phyloP scores from a whole-genome alignment of 805 yeast species.

The Wickerhamomyces kurtzmanii region DNA sequence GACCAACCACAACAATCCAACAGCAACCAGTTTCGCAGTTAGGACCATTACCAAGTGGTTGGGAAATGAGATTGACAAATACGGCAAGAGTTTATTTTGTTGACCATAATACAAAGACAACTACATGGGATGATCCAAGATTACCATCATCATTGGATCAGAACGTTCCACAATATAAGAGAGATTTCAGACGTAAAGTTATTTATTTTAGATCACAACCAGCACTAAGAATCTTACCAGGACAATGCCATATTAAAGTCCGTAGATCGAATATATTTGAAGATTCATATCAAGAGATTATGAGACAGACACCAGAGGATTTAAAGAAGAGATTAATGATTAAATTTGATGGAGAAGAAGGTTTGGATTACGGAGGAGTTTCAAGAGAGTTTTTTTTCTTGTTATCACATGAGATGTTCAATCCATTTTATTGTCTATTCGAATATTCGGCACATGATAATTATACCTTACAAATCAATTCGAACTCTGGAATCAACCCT shows the following conservation, averaged over 20 bases:
- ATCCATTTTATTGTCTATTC: conserved; percentile 94
- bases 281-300: conserved; percentile 95
- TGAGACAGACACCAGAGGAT: conserved; percentile 99
- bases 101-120: conserved; percentile 97
- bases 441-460: conserved; percentile 98
- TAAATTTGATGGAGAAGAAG: conserved; percentile 98
- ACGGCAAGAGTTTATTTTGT: conserved; percentile 98
- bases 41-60: conserved; percentile 97
- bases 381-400: conserved; percentile 96
- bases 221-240: conserved; percentile 92
- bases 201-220: conserved; percentile 98
- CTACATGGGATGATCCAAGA: conserved; percentile 99
- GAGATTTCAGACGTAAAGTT: conserved; percentile 96
- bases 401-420: conserved; percentile 96
- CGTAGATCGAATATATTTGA: conserved; percentile 94
- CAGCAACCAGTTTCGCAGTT: conserved; percentile 97
- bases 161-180: conserved; percentile 97
- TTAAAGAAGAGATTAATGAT: conserved; percentile 96
- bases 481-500: conserved; percentile 93
- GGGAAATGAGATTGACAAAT: conserved; percentile 99
- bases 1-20: conserved; percentile 83
- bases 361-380: conserved; percentile 98
- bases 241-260: conserved; percentile 97
- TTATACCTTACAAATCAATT: conserved; percentile 95
- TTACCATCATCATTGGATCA: conserved; percentile 95